Evolutionary conservation across 2,329 filamentous ascomycete species (phyloP).

Genomic region (Penicillium brasilianum): DNA sequence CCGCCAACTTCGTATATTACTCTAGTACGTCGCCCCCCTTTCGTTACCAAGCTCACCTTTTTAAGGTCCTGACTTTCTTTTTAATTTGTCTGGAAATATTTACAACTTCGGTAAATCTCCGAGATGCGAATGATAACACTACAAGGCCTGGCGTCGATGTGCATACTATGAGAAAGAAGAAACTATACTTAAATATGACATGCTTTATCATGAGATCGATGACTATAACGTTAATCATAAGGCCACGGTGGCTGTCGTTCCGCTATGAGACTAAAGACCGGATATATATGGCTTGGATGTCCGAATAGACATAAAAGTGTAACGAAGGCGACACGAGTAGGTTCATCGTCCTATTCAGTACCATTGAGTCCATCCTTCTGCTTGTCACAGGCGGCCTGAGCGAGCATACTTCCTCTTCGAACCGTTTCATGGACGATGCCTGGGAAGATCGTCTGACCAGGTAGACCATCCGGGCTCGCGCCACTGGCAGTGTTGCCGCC

Average conservation of each 20-base stretch:
- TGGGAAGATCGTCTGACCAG: constrained; percentile 50
- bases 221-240: not conserved
- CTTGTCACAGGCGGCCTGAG: constrained; percentile 4
- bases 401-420: constrained; percentile 34
- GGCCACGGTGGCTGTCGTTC: not conserved
- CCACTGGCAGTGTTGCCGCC: constrained; percentile 12
- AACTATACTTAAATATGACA: not conserved
- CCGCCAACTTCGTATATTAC: not conserved
- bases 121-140: not conserved
- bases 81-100: not conserved
- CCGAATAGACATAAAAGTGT: not conserved
- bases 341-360: not conserved
- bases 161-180: not conserved
- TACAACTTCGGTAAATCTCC: not conserved
- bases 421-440: constrained; percentile 49
- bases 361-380: constrained; percentile 9
- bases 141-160: not conserved
- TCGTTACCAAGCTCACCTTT: not conserved
- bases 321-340: too few relatives aligned
- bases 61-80: not conserved
- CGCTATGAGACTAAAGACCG: not conserved
- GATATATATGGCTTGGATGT: not conserved
- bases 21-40: not conserved
- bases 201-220: not conserved
- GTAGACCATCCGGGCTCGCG: constrained; percentile 25